Base-by-base conservation (phyloP, 2,329 filamentous ascomycete species). In the Aspergillus sp. region DNA sequence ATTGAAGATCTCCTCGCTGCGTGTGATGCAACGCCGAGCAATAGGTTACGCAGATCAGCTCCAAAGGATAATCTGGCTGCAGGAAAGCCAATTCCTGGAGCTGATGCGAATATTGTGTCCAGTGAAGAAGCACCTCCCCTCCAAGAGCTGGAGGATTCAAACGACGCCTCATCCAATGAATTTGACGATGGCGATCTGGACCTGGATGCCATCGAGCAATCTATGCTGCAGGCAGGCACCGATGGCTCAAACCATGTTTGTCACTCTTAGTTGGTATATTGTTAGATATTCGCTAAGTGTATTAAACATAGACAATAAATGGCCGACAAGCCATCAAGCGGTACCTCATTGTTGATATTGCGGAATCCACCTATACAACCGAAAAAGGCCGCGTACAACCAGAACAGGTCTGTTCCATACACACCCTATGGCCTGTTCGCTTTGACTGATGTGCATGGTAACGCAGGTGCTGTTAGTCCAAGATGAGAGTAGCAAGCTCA, bases 401-500 rank as follows among this genome's bases (percentile, higher is more conserved):
- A 41, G 88, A 95, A 71, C 92, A 94, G 82, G 90, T 92, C 73
- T 67, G 74, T 24, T 47, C 16, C 46, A 19, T 32, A 38, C 49
- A 45, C n/a, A 44, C 17, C 22, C 26, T 17, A 41, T 36, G 22
- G 7, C 8, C 11, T 22, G 16, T 10, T 40, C 16, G 17, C 30
- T 16, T 19, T 22, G 17, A 51, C 63, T 70, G 52, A 71, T 56
- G 47, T 43, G 35, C 35, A n/a, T 38, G 26, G 44, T 36, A 50
- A 43, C 54, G 36, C 52, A 95, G 88, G 81, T 95, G 42, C 76
- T 99, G 3, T 73, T 89, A n/a, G 88, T 96, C 22, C 85, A 92
- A 71, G 85, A 88, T 47, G 91, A 96, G 60, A 84, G 81, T 53
- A 85, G 82, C 0, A 85, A 87, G 54, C 71, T 76, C 6, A 79